Conservation (phyloP, 331 rosid species). For the Quercus tomentella region DNA sequence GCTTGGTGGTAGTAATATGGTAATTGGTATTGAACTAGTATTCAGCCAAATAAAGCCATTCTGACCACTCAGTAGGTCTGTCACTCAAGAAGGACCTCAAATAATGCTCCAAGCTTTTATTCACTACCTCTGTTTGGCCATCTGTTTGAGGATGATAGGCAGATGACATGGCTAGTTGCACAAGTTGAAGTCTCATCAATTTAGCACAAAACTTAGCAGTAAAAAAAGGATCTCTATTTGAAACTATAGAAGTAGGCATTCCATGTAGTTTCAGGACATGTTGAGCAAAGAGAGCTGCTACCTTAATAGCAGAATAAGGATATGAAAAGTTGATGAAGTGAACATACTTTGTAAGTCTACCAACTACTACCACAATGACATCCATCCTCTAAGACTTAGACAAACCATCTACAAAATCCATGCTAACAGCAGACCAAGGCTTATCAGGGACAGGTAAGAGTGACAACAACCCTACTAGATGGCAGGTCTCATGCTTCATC, state of each 20-base stretch:
- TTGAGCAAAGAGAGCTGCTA: not conserved
- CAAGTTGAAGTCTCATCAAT: not conserved
- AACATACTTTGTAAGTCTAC: not conserved
- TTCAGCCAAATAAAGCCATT: not conserved
- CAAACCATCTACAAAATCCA: too few species aligned
- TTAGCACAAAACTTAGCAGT: not conserved
- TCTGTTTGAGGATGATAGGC: not conserved
- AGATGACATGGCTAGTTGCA: not conserved
- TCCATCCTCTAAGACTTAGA: too few species aligned
- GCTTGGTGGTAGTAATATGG: not conserved
- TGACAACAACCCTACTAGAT: too few species aligned
- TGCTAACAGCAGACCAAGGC: too few species aligned
- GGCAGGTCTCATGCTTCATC: too few species aligned
- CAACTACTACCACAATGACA: not conserved
- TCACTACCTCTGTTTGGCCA: not conserved
- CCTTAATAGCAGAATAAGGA: not conserved
- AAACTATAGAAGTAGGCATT: not conserved
- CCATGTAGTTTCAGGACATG: not conserved
- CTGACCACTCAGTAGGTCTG: not conserved
- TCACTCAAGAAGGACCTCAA: not conserved
- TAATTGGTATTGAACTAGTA: not conserved
- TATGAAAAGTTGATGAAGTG: not conserved
- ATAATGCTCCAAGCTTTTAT: not conserved
- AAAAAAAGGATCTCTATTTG: not conserved
- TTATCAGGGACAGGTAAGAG: too few species aligned